phyloP scores from a whole-genome alignment of 805 yeast genomes.

The Komagataella phaffii region DNA sequence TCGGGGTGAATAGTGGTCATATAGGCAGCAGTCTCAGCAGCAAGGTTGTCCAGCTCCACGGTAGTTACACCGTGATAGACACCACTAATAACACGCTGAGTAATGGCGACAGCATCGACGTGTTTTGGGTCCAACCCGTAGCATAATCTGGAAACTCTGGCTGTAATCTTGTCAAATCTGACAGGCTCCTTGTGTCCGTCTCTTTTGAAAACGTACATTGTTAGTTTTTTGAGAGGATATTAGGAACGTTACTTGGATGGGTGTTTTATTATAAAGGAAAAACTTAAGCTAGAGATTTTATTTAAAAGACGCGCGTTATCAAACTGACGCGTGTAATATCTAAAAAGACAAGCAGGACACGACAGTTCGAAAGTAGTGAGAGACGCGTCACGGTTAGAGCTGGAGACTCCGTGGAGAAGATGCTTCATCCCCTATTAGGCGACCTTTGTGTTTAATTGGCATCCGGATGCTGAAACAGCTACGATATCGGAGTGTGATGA shows the following conservation, averaged over 20 bases:
- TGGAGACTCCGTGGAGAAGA: not conserved
- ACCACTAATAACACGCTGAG: slow-evolving; percentile 91
- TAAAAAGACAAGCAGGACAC: not conserved
- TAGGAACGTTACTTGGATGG: not conserved
- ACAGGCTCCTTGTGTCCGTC: slow-evolving; percentile 94
- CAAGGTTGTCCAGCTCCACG: slow-evolving; percentile 61
- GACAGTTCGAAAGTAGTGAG: not conserved
- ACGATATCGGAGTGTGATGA: not conserved
- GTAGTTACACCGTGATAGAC: slow-evolving; percentile 97
- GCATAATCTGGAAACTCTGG: slow-evolving; percentile 84
- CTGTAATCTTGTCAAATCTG: slow-evolving; percentile 92
- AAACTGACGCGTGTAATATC: not conserved
- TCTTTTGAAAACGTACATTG: slow-evolving; percentile 79
- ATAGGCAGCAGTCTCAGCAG: slow-evolving; percentile 96
- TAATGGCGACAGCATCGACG: slow-evolving; percentile 90
- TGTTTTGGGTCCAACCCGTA: slow-evolving; percentile 87
- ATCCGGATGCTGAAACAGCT: not conserved
- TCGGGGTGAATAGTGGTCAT: slow-evolving; percentile 99
- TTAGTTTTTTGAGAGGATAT: not conserved
- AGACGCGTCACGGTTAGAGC: not conserved
- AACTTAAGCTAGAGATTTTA: not conserved
- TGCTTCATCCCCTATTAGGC: not conserved
- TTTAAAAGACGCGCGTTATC: not conserved
- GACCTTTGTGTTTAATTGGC: no score
- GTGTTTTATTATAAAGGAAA: not conserved